Base-by-base conservation (phyloP, 1,139 yeast genomes). In the Yamadazyma diddensiae region DNA sequence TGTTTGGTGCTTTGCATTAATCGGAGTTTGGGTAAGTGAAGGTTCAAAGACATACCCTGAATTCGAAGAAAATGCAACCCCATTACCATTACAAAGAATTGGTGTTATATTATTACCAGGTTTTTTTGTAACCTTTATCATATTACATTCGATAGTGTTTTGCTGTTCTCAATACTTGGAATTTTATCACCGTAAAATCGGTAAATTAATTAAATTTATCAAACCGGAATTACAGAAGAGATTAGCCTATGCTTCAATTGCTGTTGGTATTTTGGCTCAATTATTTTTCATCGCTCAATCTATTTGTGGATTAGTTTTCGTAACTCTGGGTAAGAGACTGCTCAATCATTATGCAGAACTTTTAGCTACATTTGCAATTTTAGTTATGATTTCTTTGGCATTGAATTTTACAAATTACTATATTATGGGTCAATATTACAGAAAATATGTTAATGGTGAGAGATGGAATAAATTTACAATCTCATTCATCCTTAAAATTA, bases 371-470 rank as follows among this genome's bases (percentile, higher is more conserved):
- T 57, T 57, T 42, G 62, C 56, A 3, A 46, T 56, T 15, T 47
- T 56, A 30, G 48, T 48, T 11, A 44, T 48, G 49, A 34, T 49
- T n/a, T 44, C 50, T 10, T 44, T 49, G 32, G 50, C 57, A 3
- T 47, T 56, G 24, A 56, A 56, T 39, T 57, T 57, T 41, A 49
- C 52, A 36, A 56, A 57, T 37, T 57, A 57, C 37, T 57, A 55
- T 41, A 56, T 57, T 33, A 55, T 56, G 62, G 62, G 62, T 15
- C 60, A 55, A 37, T 57, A 56, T 39, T 56, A 55, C 39, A 42
- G 48, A 21, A 53, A 54, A 36, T 57, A 55, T 31, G 62, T 55
- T 28, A 57, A 57, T 34, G 60, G 62, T 2, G 61, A 57, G 36
- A 48, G 46, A 31, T 57, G 61, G 61, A 57, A 57, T 41, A 41